Evolutionary conservation across 768 basidiomycete genomes (phyloP).

Genomic region (Trametes cinnabarina): DNA sequence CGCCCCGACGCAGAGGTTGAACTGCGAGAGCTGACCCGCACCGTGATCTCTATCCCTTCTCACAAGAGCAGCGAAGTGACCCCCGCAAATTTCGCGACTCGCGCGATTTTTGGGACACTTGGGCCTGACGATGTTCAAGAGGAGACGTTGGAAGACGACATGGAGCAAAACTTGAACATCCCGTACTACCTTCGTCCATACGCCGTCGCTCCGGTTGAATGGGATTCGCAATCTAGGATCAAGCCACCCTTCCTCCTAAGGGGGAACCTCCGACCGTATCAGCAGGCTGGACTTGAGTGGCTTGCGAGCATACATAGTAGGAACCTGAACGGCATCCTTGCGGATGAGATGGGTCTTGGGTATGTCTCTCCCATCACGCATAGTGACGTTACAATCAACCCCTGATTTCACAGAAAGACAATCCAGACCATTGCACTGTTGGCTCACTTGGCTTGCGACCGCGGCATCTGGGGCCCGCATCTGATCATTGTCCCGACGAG

Average conservation of each 20-base stretch:
- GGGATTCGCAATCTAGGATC: conserved; percentile 58
- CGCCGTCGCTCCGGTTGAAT: conserved; percentile 69
- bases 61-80: no score
- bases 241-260: conserved; percentile 75
- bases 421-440: conserved; percentile 95
- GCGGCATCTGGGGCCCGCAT: conserved; percentile 91
- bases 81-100: neutral
- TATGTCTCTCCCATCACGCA: conserved; percentile 36
- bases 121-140: conserved; percentile 32
- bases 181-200: conserved; percentile 59
- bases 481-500: conserved; percentile 91
- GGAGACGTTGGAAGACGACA: conserved; percentile 37
- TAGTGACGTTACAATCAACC: neutral
- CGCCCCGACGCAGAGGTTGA: no score
- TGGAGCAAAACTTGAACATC: conserved; percentile 39
- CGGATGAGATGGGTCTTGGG: conserved; percentile 96
- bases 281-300: conserved; percentile 93
- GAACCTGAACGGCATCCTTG: conserved; percentile 78
- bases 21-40: no score
- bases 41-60: no score
- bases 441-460: conserved; percentile 87
- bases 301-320: conserved; percentile 83
- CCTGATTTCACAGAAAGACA: conserved; percentile 67
- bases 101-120: conserved; percentile 15
- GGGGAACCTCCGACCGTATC: conserved; percentile 87